Base-by-base conservation (phyloP, 2,329 filamentous ascomycete genomes). In the Botrytis elliptica region DNA sequence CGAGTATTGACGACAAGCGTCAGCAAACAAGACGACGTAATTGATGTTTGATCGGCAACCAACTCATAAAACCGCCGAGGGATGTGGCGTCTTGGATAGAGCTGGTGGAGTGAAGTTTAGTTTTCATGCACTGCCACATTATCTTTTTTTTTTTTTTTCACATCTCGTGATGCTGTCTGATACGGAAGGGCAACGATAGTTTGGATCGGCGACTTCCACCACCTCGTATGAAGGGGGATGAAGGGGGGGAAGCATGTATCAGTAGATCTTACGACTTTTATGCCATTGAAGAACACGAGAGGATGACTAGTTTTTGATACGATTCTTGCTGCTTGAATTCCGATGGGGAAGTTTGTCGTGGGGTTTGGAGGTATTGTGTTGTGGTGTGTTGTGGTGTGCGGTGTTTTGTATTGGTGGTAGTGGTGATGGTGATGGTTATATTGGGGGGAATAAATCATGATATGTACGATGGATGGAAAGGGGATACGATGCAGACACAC, bases 101-200 rank as follows among this genome's bases (percentile, higher is more conserved):
- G 29, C 29, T 29, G 29, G 29, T 29, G 29, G 29, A 59, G 46
- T 38, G 29, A 42, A 42, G 25, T 29, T 44, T 29, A 10, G 18
- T 60, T 57, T 33, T 38, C 33, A 33, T 73, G 44, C 44, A 71
- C 49, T 59, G 60, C 66, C 75, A 75, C 75, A 74, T 69, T 74
- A 68, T 72, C 68, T 74, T 75, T 62, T 59, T 62, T 74, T 63
- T 69, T 38, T 59, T 63, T 69, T 38, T 59, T 40, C 60, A 42
- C 69, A 75, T 40, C 75, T 76, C 76, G 75, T 77, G 76, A 77
- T 75, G 59, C 29, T 33, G 62, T 71, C n/a, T 71, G 69, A 70
- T 70, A 70, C 12, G 22, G 22, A 55, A 42, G 36, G 38, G 18
- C 18, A 38, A 59, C 14, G 55, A 70, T 46, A 40, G 68, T 36